Evolutionary conservation across 106 monocot genomes (phyloP).

Genomic region (Xerophyta viscosa): DNA sequence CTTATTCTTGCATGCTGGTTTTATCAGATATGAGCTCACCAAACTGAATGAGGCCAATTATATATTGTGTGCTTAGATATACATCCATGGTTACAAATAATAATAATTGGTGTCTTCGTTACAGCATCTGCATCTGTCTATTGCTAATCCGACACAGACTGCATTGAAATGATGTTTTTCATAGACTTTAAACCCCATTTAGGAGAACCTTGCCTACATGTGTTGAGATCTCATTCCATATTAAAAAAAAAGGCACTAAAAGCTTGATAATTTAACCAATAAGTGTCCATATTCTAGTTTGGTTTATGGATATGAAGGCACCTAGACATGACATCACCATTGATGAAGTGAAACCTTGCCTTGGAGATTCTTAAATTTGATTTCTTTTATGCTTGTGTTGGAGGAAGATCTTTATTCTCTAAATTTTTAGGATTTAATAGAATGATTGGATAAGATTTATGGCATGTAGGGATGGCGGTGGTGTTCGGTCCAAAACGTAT

Average conservation of each 20-base stretch:
- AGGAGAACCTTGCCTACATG: background rate
- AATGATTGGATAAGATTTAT: background rate
- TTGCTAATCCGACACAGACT: constrained; percentile 8
- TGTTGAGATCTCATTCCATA: constrained; percentile 10
- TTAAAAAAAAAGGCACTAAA: too few species aligned
- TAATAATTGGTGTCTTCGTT: background rate
- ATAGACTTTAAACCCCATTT: background rate
- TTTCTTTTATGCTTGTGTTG: too few species aligned
- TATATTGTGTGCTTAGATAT: background rate
- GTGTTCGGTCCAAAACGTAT: too few species aligned
- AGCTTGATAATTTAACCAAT: background rate
- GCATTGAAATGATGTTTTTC: background rate
- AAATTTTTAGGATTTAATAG: too few species aligned
- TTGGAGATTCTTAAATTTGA: too few species aligned
- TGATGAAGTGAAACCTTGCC: too few species aligned
- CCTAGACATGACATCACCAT: background rate
- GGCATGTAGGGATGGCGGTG: too few species aligned
- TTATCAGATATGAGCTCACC: constrained; percentile 3
- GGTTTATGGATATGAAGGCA: background rate
- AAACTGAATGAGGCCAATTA: background rate
- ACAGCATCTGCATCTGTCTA: background rate
- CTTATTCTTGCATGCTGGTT: background rate
- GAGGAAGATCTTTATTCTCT: too few species aligned
- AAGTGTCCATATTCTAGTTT: background rate
- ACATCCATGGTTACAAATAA: background rate